Conservation (phyloP, 495 filamentous ascomycete species). For the Chlorociboria aeruginascens region DNA sequence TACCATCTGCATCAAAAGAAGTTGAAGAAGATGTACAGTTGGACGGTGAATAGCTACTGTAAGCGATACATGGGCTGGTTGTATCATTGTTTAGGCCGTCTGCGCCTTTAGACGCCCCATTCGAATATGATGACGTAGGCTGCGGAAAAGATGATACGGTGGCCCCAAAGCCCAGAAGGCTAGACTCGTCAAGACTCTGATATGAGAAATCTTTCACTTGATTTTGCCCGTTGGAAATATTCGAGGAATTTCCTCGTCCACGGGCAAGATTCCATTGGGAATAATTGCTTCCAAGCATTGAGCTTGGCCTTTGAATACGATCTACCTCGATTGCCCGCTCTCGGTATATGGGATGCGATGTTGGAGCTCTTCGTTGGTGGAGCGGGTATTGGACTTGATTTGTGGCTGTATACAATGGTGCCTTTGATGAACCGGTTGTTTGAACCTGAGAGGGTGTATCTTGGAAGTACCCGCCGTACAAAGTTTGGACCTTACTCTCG, state of each 20-base stretch:
- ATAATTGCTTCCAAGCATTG: conserved; percentile 13
- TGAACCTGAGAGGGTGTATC: conserved; percentile 2
- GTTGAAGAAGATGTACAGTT: not conserved
- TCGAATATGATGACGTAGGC: not conserved
- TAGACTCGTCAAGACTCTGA: not conserved
- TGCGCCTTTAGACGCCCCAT: not conserved
- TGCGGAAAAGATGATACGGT: not conserved
- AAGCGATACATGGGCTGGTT: conserved; percentile 4
- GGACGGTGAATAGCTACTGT: conserved; percentile 5
- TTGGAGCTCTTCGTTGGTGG: not conserved
- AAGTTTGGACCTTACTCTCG: conserved; percentile 6
- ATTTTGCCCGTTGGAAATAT: conserved; percentile 9
- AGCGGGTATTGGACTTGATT: conserved; percentile 5
- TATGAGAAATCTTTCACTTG: conserved; percentile 4
- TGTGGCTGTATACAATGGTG: not conserved
- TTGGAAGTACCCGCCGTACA: conserved; percentile 11
- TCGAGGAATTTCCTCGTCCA: conserved; percentile 8
- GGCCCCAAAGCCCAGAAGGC: not conserved
- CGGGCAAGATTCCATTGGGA: conserved; percentile 7
- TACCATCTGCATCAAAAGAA: not conserved
- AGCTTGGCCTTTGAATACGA: conserved; percentile 2
- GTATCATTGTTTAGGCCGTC: conserved; percentile 1
- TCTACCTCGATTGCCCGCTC: conserved; percentile 2
- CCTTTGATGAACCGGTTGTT: conserved; percentile 1
- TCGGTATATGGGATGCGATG: conserved; percentile 1